These are phyloP conservation scores for Pythium brassicae DNA, from an alignment of 352 stramenopile genomes.

Conservation along the genomic window DNA sequence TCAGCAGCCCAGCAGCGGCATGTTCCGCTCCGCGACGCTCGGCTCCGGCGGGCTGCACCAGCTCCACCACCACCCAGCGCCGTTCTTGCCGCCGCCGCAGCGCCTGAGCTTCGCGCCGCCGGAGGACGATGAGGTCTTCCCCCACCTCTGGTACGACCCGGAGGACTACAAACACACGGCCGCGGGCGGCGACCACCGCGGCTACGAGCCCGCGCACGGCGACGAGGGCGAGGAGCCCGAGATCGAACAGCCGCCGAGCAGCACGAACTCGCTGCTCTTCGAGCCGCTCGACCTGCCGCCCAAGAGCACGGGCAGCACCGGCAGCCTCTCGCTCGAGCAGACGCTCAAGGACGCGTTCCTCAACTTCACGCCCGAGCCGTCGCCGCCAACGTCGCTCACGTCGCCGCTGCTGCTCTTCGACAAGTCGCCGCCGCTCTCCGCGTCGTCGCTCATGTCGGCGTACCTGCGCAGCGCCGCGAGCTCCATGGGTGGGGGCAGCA, in stretches of 20 bases:
- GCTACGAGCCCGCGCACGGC: neutral
- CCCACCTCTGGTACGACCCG: constrained; percentile 8
- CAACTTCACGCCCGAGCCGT: constrained; percentile 17
- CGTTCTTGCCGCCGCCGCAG: no score
- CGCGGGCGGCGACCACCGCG: neutral
- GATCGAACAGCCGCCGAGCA: constrained; percentile 11
- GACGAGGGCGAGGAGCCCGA: constrained; percentile 1
- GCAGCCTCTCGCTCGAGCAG: constrained; percentile 14
- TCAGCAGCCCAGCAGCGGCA: no score
- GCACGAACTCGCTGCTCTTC: constrained; percentile 18
- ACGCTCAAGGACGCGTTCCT: constrained; percentile 27
- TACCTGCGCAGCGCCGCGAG: neutral
- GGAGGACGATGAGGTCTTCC: constrained; percentile 15
- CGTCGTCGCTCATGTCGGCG: neutral
- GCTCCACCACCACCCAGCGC: no score
- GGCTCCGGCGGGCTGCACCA: no score
- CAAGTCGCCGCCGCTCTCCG: no score
- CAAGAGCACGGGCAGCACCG: constrained; percentile 9
- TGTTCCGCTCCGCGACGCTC: no score
- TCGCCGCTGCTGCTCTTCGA: constrained; percentile 2
- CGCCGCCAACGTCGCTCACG: constrained; percentile 2
- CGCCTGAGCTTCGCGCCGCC: neutral
- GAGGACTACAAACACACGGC: constrained; percentile 6
- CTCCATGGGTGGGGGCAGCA: neutral
- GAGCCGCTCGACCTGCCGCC: constrained; percentile 14